Base-by-base conservation (phyloP, 345 rosid genomes). In the Ceriops zippeliana region DNA sequence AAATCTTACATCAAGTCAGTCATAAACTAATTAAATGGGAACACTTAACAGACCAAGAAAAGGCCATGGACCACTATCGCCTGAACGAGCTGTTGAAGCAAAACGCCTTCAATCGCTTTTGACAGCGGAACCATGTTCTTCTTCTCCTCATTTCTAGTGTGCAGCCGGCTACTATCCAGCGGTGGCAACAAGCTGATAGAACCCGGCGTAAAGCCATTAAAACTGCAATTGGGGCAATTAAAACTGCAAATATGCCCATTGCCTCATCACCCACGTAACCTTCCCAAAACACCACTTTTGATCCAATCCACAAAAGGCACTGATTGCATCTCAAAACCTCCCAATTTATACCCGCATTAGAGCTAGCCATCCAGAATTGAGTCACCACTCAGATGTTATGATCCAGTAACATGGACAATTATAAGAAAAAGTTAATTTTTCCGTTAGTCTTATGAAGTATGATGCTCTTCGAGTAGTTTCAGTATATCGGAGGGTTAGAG, bases 81-180 rank as follows among this genome's bases (percentile, higher is more conserved):
- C 69, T 86, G 95, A 62, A 81, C 79, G 9, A 89, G 82, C 76
- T 89, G 91, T 72, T 89, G 95, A 81, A 89, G 84, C 73, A 89
- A 67, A 46, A 89, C 95, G 42, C 95, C 90, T 65, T 80, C 82
- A 34, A 86, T 68, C 19, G 86, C 91, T 24, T 6, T 63, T 16
- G 76, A 63, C 5, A 89, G 76, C 2, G 86, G 74, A 56, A 86
- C 89, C 20, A 76, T 70, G 64, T 24, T 24, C 26, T 89, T 89
- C 83, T 82, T 82, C 21, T 82, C 80, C 78, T 89, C 90, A 51
- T 81, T 81, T 69, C 79, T 78, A 30, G 90, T 76, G 62, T 89
- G 90, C 68, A 89, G 73, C 52, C 91, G 68, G 75, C 79, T 85
- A 61, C 78, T 75, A 68, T 83, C 84, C 78, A 83, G 67, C 15